Conservation (phyloP, 2,329 filamentous ascomycete species). For the Calonectria naviculata region DNA sequence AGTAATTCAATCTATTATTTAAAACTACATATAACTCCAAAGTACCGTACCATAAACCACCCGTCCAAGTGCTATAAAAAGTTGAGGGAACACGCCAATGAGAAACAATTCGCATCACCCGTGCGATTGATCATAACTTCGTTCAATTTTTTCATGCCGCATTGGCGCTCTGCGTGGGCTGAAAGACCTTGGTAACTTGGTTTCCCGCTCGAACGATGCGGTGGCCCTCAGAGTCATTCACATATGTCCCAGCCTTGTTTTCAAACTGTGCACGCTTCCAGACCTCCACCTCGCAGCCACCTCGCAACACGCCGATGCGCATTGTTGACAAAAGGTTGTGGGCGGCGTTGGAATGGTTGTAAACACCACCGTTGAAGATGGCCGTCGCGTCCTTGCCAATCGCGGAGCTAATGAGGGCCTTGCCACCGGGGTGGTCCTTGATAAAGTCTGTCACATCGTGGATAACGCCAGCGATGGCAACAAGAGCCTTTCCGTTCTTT, state of each 20-base stretch:
- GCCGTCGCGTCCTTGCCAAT: slow-evolving; percentile 90
- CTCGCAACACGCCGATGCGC: slow-evolving; percentile 86
- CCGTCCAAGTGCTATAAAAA: not conserved
- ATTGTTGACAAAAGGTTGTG: slow-evolving; percentile 91
- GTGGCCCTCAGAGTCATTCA: slow-evolving; percentile 83
- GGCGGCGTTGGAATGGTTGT: slow-evolving; percentile 89
- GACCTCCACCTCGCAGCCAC: slow-evolving; percentile 90
- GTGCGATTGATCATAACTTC: not conserved
- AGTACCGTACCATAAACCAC: not conserved
- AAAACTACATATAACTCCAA: not conserved
- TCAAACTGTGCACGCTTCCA: slow-evolving; percentile 89
- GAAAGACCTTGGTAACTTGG: slow-evolving; percentile 85
- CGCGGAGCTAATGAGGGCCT: slow-evolving; percentile 83
- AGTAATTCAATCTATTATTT: not conserved
- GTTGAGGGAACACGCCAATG: not conserved
- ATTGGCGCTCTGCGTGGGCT: slow-evolving; percentile 79
- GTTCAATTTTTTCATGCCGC: not conserved
- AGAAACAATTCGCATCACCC: no score
- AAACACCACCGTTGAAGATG: slow-evolving; percentile 92
- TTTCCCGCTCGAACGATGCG: slow-evolving; percentile 87
- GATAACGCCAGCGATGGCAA: slow-evolving; percentile 85
- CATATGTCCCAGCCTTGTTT: slow-evolving; percentile 83
- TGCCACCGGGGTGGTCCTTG: slow-evolving; percentile 88
- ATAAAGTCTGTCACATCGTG: slow-evolving; percentile 88
- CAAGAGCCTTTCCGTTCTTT: slow-evolving; percentile 79